Evolutionary conservation across 2,329 filamentous ascomycete species (phyloP).

Genomic region (Lecanosticta acicola): DNA sequence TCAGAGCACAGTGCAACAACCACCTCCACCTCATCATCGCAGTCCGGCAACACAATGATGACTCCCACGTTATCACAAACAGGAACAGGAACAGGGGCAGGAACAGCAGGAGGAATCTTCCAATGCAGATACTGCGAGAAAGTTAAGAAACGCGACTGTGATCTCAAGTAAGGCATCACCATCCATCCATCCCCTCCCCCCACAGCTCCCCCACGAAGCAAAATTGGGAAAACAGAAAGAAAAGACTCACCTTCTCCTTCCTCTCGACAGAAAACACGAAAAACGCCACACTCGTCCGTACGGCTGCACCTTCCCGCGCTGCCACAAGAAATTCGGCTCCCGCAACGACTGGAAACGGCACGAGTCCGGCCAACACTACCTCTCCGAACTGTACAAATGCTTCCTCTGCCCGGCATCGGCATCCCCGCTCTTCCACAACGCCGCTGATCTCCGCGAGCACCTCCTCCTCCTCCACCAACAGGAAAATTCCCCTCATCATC

Average conservation of each 20-base stretch:
- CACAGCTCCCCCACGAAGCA: too few relatives aligned
- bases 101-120: background rate
- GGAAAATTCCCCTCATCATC: too few relatives aligned
- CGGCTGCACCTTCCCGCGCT: constrained; percentile 67
- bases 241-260: constrained; percentile 4
- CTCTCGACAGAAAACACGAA: constrained; percentile 64
- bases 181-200: constrained; percentile 3
- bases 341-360: constrained; percentile 95
- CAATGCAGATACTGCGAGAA: constrained; percentile 20
- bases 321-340: constrained; percentile 73
- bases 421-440: constrained; percentile 51
- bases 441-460: constrained; percentile 58
- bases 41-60: too few relatives aligned
- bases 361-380: constrained; percentile 72
- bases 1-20: background rate
- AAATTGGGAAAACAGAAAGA: too few relatives aligned
- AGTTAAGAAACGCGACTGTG: constrained; percentile 33
- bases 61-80: background rate
- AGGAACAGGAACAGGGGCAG: background rate
- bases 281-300: constrained; percentile 79
- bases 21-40: too few relatives aligned
- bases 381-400: constrained; percentile 68
- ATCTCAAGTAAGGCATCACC: constrained; percentile 32
- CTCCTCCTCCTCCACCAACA: too few relatives aligned
- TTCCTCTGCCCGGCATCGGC: constrained; percentile 24